A percentile compares a stretch with the other conserved stretches of the same genome.
phyloP scores from a whole-genome alignment of 225 moss, liverwort and hornwort species.

The Lunularia cruciata region DNA sequence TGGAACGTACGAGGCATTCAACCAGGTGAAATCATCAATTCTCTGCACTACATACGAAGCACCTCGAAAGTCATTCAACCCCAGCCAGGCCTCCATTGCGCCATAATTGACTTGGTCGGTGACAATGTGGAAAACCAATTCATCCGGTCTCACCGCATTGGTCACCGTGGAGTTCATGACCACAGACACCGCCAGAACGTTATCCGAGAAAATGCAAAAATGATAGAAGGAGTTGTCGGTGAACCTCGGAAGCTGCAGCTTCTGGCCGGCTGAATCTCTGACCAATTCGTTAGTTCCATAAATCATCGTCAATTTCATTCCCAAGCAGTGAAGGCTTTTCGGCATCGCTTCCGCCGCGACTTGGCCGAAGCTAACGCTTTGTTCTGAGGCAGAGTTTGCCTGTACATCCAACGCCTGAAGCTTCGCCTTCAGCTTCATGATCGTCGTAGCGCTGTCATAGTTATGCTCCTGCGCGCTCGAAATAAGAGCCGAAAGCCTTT shows the following conservation, averaged over 20 bases:
- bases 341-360: conserved; percentile 58
- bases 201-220: conserved; percentile 88
- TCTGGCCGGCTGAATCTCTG: conserved; percentile 22
- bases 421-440: conserved; percentile 80
- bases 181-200: conserved; percentile 76
- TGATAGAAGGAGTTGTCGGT: conserved; percentile 61
- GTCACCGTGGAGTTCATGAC: conserved; percentile 86
- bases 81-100: conserved; percentile 92
- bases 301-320: conserved; percentile 55
- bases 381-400: conserved; percentile 66
- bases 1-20: conserved; percentile 88
- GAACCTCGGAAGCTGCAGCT: no score
- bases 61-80: conserved; percentile 58
- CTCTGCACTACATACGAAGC: conserved; percentile 73
- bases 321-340: conserved; percentile 56
- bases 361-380: conserved; percentile 72
- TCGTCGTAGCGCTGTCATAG: conserved; percentile 77
- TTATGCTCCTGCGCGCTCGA: conserved; percentile 70
- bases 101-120: conserved; percentile 87
- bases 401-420: conserved; percentile 75
- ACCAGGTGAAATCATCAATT: conserved; percentile 80
- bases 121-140: conserved; percentile 87
- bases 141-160: conserved; percentile 57
- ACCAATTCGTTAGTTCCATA: conserved; percentile 51
- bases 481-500: conserved; percentile 59